Evolutionary conservation across 495 filamentous ascomycete genomes (phyloP).

Genomic region (Pyrenopolyporus hunteri): DNA sequence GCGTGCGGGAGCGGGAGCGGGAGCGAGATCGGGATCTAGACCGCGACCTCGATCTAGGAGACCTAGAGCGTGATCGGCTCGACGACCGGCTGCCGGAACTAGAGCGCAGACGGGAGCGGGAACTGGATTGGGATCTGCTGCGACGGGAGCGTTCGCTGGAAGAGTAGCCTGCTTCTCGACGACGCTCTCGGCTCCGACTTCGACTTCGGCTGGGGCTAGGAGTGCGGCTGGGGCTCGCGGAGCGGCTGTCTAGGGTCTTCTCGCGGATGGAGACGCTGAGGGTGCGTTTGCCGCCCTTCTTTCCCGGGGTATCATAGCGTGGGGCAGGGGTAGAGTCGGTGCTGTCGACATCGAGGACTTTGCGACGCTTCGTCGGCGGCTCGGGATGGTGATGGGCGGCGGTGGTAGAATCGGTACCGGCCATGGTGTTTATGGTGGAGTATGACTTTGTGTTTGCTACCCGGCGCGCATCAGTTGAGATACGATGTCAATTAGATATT

Average conservation of each 20-base stretch:
- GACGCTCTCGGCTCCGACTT: constrained; percentile 22
- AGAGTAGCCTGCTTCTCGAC: constrained; percentile 43
- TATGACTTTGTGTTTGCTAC: not conserved
- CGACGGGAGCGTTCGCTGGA: constrained; percentile 44
- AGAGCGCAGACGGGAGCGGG: constrained; percentile 45
- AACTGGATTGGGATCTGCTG: constrained; percentile 37
- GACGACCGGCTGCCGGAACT: constrained; percentile 42
- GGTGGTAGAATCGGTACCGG: constrained; percentile 40
- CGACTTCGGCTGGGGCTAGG: constrained; percentile 39
- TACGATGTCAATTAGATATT: not conserved
- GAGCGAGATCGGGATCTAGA: constrained; percentile 25
- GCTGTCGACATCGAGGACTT: constrained; percentile 56
- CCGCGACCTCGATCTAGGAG: constrained; percentile 27
- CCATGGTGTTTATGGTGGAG: constrained; percentile 38
- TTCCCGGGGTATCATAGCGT: constrained; percentile 42
- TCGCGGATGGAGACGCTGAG: constrained; percentile 50
- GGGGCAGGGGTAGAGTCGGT: constrained; percentile 42
- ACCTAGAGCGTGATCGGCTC: constrained; percentile 49
- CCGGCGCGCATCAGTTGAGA: not conserved
- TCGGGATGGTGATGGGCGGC: constrained; percentile 33
- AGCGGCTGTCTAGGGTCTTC: constrained; percentile 44
- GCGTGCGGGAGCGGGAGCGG: constrained; percentile 10
- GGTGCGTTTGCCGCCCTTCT: constrained; percentile 21
- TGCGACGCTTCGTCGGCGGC: constrained; percentile 62
- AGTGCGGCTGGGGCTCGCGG: constrained; percentile 37